phyloP scores from a whole-genome alignment of 306 rosid species.

The Dalbergia cultrata region DNA sequence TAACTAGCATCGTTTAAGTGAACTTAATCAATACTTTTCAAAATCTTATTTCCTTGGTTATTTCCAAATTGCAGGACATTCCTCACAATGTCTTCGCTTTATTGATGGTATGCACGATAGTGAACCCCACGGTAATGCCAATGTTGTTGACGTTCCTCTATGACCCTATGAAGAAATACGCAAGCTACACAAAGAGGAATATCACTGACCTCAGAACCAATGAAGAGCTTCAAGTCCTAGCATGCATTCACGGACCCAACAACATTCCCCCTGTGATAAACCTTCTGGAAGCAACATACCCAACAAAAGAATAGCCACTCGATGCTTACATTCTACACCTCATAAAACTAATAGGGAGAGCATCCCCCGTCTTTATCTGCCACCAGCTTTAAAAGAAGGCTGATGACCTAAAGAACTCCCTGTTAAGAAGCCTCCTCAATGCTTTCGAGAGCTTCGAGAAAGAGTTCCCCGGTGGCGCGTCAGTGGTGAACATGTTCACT shows the following conservation, averaged over 20 bases:
- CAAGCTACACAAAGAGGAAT: slow-evolving; percentile 61
- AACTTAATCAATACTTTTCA: no score
- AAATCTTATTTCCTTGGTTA: not conserved
- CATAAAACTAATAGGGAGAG: slow-evolving; percentile 66
- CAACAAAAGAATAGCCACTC: slow-evolving; percentile 57
- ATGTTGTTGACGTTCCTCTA: slow-evolving; percentile 43
- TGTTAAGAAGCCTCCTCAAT: slow-evolving; percentile 47
- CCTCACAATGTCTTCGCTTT: slow-evolving; percentile 36
- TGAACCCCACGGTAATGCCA: slow-evolving; percentile 50
- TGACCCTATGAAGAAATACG: slow-evolving; percentile 71
- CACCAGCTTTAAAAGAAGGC: slow-evolving; percentile 59
- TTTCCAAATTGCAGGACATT: slow-evolving; percentile 48
- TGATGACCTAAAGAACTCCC: slow-evolving; percentile 1
- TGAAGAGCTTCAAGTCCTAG: no score
- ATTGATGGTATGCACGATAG: slow-evolving; percentile 34
- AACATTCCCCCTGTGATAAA: slow-evolving; percentile 60
- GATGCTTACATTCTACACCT: slow-evolving; percentile 63
- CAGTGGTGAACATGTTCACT: slow-evolving; percentile 55
- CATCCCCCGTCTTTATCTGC: slow-evolving; percentile 68
- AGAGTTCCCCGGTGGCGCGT: slow-evolving; percentile 41
- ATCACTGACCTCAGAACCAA: no score
- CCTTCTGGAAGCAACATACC: slow-evolving; percentile 63
- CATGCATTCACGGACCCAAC: slow-evolving; percentile 57
- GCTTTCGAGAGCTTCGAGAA: slow-evolving; percentile 55
- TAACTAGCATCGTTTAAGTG: no score